Evolutionary conservation across 345 rosid genomes (phyloP).

Genomic region (Syzygium grande): DNA sequence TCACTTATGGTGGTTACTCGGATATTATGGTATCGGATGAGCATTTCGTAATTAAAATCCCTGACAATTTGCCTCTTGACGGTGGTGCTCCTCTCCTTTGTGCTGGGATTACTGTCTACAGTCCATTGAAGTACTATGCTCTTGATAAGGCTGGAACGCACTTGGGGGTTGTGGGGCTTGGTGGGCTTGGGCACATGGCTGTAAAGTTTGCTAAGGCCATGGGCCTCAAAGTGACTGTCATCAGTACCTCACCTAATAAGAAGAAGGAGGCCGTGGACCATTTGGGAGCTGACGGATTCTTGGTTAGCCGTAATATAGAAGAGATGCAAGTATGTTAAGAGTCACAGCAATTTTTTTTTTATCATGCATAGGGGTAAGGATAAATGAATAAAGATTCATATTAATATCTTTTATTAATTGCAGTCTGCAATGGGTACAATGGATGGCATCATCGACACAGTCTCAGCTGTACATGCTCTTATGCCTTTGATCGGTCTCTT

Average conservation of each 20-base stretch:
- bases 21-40: slow-evolving; percentile 39
- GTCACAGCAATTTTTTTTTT: neutral
- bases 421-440: slow-evolving; percentile 10
- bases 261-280: slow-evolving; percentile 24
- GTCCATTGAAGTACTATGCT: slow-evolving; percentile 40
- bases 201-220: slow-evolving; percentile 42
- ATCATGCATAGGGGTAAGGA: neutral
- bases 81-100: slow-evolving; percentile 54
- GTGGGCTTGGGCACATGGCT: slow-evolving; percentile 41
- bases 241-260: slow-evolving; percentile 36
- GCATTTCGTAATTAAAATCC: slow-evolving; percentile 39
- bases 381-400: neutral
- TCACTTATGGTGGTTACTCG: slow-evolving; percentile 20
- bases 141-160: slow-evolving; percentile 21
- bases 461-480: slow-evolving; percentile 33
- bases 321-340: slow-evolving; percentile 18
- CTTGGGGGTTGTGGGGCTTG: slow-evolving; percentile 33
- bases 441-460: slow-evolving; percentile 57
- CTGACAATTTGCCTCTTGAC: slow-evolving; percentile 37
- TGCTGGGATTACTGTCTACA: slow-evolving; percentile 57
- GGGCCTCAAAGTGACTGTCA: slow-evolving; percentile 32
- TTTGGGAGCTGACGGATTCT: slow-evolving; percentile 30
- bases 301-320: slow-evolving; percentile 23
- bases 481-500: slow-evolving; percentile 34
- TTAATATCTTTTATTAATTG: neutral